Evolutionary conservation across 345 rosid genomes (phyloP), one percentile per base, ranked within the genome.

Genomic region (Pseudoturritis turrita): DNA sequence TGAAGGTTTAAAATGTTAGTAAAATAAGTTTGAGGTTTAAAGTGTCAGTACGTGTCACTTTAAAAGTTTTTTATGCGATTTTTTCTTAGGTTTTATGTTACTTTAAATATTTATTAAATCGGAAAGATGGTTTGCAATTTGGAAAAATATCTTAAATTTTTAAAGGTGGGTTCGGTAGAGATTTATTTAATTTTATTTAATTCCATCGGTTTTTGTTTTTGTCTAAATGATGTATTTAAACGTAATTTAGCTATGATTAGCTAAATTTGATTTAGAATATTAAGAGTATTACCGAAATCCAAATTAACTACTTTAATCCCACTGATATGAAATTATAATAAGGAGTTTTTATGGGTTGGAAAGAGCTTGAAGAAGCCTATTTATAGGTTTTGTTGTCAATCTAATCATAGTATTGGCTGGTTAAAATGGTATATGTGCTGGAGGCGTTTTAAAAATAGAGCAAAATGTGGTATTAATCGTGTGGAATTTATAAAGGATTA

Each of bases 271-370:
- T 53, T 49, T 21, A n/a, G 0, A 49, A 49, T 65, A 49, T 12
- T 25, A 7, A 7, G 17, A 44, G 50, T 55, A 44, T 9, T 9
- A 18, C 19, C 15, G 44, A 56, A 37, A 13, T 65, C 26, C 39
- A 46, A 56, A 18, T 18, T 55, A 14, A 21, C 45, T 11, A 65
- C 41, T 10, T 37, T 54, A 29, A 17, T 57, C 21, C 10, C 41
- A 19, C 29, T 41, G 43, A 57, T 3, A 37, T 15, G 52, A 66
- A 17, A 47, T 41, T 41, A 56, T 4, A 65, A 35, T 46, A 37
- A n/a, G 41, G 17, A 44, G 12, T 23, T 37, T 50, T 39, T 28
- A 37, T 56, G 53, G 53, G 68, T 49, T 74, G 72, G 61, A 61
- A 29, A 57, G 35, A 18, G 35, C 44, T 10, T 73, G 77, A 73